Evolutionary conservation across 2,329 filamentous ascomycete species (phyloP), one percentile per base, ranked within the genome.

Genomic region (Celoporthe dispersa): DNA sequence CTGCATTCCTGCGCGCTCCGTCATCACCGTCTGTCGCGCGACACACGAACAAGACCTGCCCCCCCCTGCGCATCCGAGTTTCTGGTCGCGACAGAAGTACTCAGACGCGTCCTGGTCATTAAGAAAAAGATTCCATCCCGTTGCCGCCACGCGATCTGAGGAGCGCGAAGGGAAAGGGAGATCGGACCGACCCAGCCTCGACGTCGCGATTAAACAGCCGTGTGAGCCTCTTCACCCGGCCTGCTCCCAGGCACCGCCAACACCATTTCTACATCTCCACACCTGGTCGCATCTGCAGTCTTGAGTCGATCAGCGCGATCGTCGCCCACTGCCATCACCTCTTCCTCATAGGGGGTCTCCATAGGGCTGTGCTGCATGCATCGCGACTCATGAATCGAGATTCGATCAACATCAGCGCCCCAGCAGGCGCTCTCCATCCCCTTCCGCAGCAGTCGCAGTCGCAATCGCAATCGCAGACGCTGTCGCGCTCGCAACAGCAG

Each of bases 311-410:
- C 76, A 76, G 74, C 77, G 76, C 75, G 76, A 78, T 78, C 77
- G 73, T 73, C 77, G 73, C 68, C 68, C 69, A 28, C 69, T 63
- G 73, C 73, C 68, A 67, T 72, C 72, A 70, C 64, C 72, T 68
- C 71, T 62, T 66, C 67, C 69, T 60, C 67, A 68, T 48, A 66
- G 68, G 68, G 41, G n/a, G 60, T 67, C 64, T 55, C 64, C 67
- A 59, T 67, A 74, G 72, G 74, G 73, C 74, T 70, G 71, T 73
- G 71, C 73, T 76, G 75, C 74, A 78, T 78, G 77, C 74, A 76
- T 75, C 74, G 71, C 77, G 74, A 78, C 75, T 76, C 75, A 79
- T 78, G 77, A 76, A 75, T 75, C 75, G 75, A 71, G 75, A 77
- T 69, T 73, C 72, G 69, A 75, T 73, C 71, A 72, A 72, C 67